Conservation (phyloP, 2,329 filamentous ascomycete species). For the Zymoseptoria brevis region DNA sequence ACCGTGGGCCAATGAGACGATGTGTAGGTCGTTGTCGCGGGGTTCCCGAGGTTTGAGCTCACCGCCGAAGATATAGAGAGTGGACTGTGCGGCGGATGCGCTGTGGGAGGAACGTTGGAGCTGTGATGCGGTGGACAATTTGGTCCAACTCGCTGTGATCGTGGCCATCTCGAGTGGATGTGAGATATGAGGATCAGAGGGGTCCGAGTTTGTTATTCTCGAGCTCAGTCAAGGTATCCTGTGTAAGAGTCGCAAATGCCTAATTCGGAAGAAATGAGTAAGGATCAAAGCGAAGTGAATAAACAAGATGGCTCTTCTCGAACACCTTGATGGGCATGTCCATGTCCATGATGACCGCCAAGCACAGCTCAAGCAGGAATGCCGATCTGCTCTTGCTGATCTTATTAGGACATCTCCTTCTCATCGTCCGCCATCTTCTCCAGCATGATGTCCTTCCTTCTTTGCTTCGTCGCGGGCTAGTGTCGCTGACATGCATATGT, state of each 20-base stretch:
- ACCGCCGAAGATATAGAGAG: conserved; percentile 69
- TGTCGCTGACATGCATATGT: neutral
- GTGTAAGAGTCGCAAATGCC: neutral
- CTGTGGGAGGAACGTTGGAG: conserved; percentile 69
- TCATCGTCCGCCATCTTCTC: neutral
- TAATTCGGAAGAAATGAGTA: neutral
- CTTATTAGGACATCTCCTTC: no score
- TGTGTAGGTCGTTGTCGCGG: conserved; percentile 64
- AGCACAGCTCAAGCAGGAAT: neutral
- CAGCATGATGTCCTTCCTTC: neutral
- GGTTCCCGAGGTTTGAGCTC: conserved; percentile 59
- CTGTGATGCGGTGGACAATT: conserved; percentile 27
- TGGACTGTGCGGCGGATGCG: conserved; percentile 41
- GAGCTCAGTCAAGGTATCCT: neutral
- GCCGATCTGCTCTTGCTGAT: neutral
- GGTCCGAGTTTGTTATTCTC: neutral
- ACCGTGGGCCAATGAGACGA: conserved; percentile 34
- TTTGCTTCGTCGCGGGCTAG: neutral
- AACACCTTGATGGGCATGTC: neutral
- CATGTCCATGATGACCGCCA: neutral
- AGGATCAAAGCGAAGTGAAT: neutral
- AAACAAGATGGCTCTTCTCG: neutral
- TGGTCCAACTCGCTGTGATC: conserved; percentile 27
- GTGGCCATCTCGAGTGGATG: neutral
- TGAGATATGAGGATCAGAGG: neutral